Percentiles rank a stretch among this genome's conserved stretches.
These are phyloP conservation scores for Isabelozyma gotoi DNA, from an alignment of 805 yeast genomes.

Conservation along the genomic window DNA sequence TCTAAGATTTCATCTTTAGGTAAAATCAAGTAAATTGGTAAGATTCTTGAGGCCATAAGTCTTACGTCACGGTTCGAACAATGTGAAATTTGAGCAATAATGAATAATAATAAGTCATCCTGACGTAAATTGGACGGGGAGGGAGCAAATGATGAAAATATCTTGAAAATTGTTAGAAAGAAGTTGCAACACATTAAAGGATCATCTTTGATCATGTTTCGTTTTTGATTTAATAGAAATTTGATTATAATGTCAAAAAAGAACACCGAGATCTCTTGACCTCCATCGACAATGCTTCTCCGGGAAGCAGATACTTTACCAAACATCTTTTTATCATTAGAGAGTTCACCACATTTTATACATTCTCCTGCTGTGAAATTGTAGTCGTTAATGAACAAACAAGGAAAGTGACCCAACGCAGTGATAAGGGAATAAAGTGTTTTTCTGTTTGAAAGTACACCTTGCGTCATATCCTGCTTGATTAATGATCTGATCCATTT, in stretches of 20 bases:
- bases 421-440: conserved; percentile 30
- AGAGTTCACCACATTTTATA: conserved; percentile 32
- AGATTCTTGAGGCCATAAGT: conserved; percentile 47
- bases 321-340: conserved; percentile 21
- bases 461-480: conserved; percentile 2
- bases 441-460: not conserved
- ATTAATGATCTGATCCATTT: conserved; percentile 12
- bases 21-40: conserved; percentile 52
- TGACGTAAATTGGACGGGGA: conserved; percentile 24
- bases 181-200: conserved; percentile 40
- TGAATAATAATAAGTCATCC: conserved; percentile 34
- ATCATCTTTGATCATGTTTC: conserved; percentile 10
- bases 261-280: conserved; percentile 17
- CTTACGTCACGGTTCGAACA: conserved; percentile 54
- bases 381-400: conserved; percentile 38
- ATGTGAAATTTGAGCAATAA: conserved; percentile 39
- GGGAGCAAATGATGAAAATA: conserved; percentile 54
- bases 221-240: conserved; percentile 11
- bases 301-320: conserved; percentile 21
- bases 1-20: conserved; percentile 37
- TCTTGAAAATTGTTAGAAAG: conserved; percentile 46
- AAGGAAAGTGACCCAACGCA: conserved; percentile 42
- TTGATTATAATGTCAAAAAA: conserved; percentile 24
- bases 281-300: conserved; percentile 16
- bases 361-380: conserved; percentile 33